These are phyloP conservation scores for Lactarius indigo DNA, from an alignment of 768 basidiomycete species.

Conservation along the genomic window DNA sequence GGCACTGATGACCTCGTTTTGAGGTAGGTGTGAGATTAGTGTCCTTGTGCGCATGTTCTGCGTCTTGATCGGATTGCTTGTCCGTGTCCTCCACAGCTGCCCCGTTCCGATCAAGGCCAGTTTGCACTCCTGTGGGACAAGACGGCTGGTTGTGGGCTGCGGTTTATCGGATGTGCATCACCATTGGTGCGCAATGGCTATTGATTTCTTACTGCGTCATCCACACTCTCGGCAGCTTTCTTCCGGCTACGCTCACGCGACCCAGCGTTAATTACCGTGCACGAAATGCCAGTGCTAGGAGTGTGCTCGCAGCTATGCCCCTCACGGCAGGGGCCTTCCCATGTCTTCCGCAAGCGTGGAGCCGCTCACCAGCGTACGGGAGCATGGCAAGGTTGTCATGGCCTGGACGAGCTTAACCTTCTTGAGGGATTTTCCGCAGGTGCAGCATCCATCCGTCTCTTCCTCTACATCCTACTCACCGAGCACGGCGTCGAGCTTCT, in stretches of 20 bases:
- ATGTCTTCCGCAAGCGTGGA: constrained; percentile 33
- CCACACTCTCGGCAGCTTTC: no score
- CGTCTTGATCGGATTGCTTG: constrained; percentile 61
- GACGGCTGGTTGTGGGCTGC: constrained; percentile 66
- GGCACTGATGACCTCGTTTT: not conserved
- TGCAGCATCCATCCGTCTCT: constrained; percentile 27
- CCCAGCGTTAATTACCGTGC: constrained; percentile 81
- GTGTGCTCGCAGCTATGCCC: constrained; percentile 34
- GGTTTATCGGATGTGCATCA: constrained; percentile 71
- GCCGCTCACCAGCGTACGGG: constrained; percentile 30
- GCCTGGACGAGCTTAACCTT: constrained; percentile 65
- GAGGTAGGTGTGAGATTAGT: constrained; percentile 72
- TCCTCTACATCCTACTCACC: not conserved
- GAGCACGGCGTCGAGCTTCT: constrained; percentile 32
- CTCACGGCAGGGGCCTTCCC: constrained; percentile 33
- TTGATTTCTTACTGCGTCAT: no score
- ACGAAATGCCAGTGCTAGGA: constrained; percentile 63
- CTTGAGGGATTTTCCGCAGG: constrained; percentile 63
- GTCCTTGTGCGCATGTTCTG: constrained; percentile 79
- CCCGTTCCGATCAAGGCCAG: constrained; percentile 42
- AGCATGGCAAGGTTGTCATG: constrained; percentile 34
- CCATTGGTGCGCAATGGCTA: constrained; percentile 24
- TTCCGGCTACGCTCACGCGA: constrained; percentile 51
- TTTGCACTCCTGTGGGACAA: constrained; percentile 69
- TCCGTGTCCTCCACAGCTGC: constrained; percentile 47